Conservation (phyloP, 2,329 filamentous ascomycete species). For the Monilinia aucupariae region DNA sequence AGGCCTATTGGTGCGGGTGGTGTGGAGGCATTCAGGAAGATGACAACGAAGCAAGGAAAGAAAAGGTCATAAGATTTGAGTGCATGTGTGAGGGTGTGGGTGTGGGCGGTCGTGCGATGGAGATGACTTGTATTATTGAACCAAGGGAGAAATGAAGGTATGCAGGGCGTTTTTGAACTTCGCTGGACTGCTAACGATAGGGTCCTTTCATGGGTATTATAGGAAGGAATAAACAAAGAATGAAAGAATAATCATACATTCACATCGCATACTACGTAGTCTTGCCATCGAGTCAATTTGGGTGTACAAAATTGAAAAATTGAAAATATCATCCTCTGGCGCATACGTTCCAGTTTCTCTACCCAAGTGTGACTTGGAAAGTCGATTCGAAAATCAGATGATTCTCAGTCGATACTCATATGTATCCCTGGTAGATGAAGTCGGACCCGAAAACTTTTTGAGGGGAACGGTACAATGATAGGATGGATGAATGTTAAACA, state of each 20-base stretch:
- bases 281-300: neutral
- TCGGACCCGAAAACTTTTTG: neutral
- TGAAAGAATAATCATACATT: conserved; percentile 8
- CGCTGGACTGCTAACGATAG: conserved; percentile 4
- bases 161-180: conserved; percentile 6
- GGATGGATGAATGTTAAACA: neutral
- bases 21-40: conserved; percentile 59
- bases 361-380: neutral
- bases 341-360: neutral
- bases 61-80: conserved; percentile 7
- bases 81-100: no score
- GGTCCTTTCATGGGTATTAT: conserved; percentile 6
- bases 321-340: neutral
- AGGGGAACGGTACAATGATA: neutral
- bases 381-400: conserved; percentile 6
- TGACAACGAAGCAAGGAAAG: conserved; percentile 57
- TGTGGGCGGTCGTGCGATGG: neutral
- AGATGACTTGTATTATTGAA: conserved; percentile 8
- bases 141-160: neutral
- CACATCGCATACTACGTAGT: neutral
- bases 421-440: neutral
- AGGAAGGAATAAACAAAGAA: conserved; percentile 2
- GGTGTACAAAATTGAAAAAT: neutral
- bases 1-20: conserved; percentile 58
- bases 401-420: conserved; percentile 7